A percentile compares a stretch with the other conserved stretches of the same genome.
phyloP scores from a whole-genome alignment of 352 stramenopile genomes.

The Hyaloperonospora arabidopsidis region DNA sequence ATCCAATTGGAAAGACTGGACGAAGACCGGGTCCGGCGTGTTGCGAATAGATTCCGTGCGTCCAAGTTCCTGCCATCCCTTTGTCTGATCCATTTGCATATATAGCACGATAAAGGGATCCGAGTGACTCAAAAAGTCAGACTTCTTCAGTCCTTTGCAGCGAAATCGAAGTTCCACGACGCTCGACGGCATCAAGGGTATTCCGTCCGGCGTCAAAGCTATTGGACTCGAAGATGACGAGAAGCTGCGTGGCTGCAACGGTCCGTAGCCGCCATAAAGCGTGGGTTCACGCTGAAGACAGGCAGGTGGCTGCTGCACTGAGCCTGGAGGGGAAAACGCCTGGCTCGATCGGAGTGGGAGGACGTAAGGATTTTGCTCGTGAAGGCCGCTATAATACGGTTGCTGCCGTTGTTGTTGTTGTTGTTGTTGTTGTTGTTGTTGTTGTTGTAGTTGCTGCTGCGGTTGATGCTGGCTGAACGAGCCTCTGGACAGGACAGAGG shows the following conservation, averaged over 20 bases:
- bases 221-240: slow-evolving; percentile 18
- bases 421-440: not conserved
- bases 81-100: slow-evolving; percentile 40
- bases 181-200: slow-evolving; percentile 38
- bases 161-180: slow-evolving; percentile 61
- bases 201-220: slow-evolving; percentile 16
- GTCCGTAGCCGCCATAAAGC: slow-evolving; percentile 39
- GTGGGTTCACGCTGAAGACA: slow-evolving; percentile 15
- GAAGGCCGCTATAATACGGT: no score
- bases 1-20: slow-evolving; percentile 58
- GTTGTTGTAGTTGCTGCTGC: slow-evolving; percentile 1
- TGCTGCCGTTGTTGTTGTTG: not conserved
- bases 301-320: slow-evolving; percentile 14
- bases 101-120: slow-evolving; percentile 74
- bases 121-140: slow-evolving; percentile 60
- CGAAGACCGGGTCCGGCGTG: slow-evolving; percentile 57
- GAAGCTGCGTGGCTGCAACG: slow-evolving; percentile 26
- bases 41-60: slow-evolving; percentile 75
- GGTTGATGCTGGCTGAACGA: slow-evolving; percentile 10
- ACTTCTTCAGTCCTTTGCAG: slow-evolving; percentile 64
- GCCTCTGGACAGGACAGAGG: slow-evolving; percentile 10
- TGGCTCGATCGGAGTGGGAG: slow-evolving; percentile 8
- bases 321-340: not conserved
- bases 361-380: not conserved
- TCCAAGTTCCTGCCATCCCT: slow-evolving; percentile 58